These are phyloP conservation scores for Mortierella polycephala DNA, from an alignment of 371 early-diverging fungal species.

Conservation along the genomic window DNA sequence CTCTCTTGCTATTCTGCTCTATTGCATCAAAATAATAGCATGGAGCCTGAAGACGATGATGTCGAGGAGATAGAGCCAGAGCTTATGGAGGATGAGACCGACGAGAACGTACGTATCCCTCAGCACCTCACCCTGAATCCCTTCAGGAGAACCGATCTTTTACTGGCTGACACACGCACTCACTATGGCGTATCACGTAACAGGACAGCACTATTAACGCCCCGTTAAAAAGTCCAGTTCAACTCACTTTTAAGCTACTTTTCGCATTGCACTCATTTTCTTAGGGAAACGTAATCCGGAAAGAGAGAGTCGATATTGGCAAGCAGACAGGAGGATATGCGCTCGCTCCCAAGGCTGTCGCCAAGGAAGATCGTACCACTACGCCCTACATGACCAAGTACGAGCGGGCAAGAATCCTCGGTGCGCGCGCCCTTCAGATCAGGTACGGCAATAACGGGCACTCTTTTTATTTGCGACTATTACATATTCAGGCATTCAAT, in stretches of 20 bases:
- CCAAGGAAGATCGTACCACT: slow-evolving; percentile 79
- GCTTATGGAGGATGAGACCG: slow-evolving; percentile 26
- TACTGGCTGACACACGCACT: background rate
- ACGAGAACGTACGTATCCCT: slow-evolving; percentile 27
- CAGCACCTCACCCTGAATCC: background rate
- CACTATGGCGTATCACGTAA: no score
- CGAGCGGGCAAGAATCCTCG: slow-evolving; percentile 98
- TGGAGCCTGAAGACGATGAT: slow-evolving; percentile 43
- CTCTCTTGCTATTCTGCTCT: slow-evolving; percentile 6
- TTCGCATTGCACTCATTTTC: background rate
- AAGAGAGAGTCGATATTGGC: slow-evolving; percentile 33
- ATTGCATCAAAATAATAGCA: slow-evolving; percentile 14
- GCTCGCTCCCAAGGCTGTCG: slow-evolving; percentile 43
- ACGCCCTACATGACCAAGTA: slow-evolving; percentile 99
- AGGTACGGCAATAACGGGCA: slow-evolving; percentile 58
- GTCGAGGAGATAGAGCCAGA: slow-evolving; percentile 37
- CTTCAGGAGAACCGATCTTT: background rate
- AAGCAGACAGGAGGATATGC: slow-evolving; percentile 19
- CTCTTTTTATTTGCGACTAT: no score
- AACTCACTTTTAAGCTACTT: no score
- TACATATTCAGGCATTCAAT: background rate
- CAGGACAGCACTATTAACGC: background rate
- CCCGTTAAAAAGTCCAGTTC: background rate
- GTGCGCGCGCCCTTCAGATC: slow-evolving; percentile 90
- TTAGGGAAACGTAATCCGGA: slow-evolving; percentile 21